phyloP scores from a whole-genome alignment of 2,329 filamentous ascomycete species.

The Aureobasidium mangrovei region DNA sequence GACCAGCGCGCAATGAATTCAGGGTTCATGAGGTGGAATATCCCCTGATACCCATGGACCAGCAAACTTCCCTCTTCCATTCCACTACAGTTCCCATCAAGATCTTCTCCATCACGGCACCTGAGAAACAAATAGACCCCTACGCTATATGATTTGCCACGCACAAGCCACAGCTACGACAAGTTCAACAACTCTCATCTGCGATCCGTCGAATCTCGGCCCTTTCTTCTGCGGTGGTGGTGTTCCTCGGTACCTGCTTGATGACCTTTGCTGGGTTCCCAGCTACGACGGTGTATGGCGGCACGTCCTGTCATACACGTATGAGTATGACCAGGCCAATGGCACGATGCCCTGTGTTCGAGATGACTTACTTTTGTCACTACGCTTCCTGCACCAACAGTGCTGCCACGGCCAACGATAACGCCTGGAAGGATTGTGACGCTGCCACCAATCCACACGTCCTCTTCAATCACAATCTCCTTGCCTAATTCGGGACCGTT shows the following conservation, averaged over 20 bases:
- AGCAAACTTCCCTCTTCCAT: constrained; percentile 29
- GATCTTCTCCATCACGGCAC: constrained; percentile 21
- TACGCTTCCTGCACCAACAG: constrained; percentile 72
- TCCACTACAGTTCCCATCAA: constrained; percentile 27
- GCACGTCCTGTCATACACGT: constrained; percentile 42
- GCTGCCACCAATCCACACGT: constrained; percentile 72
- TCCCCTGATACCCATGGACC: constrained; percentile 23
- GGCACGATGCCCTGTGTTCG: neutral
- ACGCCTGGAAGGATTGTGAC: constrained; percentile 68
- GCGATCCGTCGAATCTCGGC: constrained; percentile 16
- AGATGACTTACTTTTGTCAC: constrained; percentile 55
- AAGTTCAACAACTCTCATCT: neutral
- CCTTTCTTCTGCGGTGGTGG: constrained; percentile 16
- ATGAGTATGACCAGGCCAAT: neutral
- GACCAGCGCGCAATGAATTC: constrained; percentile 26
- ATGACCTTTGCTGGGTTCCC: constrained; percentile 48
- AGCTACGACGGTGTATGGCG: constrained; percentile 52
- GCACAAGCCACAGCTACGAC: neutral
- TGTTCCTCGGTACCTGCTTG: constrained; percentile 15
- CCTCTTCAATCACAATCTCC: constrained; percentile 66
- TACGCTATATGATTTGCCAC: neutral
- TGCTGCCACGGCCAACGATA: constrained; percentile 64
- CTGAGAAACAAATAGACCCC: constrained; percentile 12
- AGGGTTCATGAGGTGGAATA: constrained; percentile 25
- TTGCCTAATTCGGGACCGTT: constrained; percentile 66